Base-by-base conservation (phyloP, 2,329 filamentous ascomycete species). In the Colletotrichum acutatum region DNA sequence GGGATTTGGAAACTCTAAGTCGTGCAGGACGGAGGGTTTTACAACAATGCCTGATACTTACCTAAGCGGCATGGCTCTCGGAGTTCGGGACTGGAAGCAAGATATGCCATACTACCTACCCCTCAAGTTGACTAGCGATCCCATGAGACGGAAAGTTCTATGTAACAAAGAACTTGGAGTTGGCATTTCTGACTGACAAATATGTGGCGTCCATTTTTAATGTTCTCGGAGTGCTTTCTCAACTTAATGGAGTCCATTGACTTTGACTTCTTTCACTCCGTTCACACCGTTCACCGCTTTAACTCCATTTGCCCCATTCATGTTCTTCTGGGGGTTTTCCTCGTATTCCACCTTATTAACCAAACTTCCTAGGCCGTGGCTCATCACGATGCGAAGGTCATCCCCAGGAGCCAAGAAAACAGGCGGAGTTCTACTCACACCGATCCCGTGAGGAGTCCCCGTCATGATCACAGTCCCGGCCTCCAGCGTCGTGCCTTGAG, bases 391-490 rank as follows among this genome's bases (percentile, higher is more conserved):
- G 4, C 66, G 54, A 5, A 76, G 54, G 19, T 73, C 72, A 2
- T 75, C 74, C 1, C 76, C 76, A 1, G 71, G 61, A 26, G 68
- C 70, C 9, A 77, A 56, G 28, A 77, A 77, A 24, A 67, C 64
- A 0, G 76, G 76, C 16, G 76, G 76, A 26, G 30, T 63, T 32
- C 74, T 65, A 66, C 76, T 75, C 32, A 77, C 75, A 3, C 53
- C 76, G 16, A 77, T 76, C 1, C 76, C 76, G 42, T 76, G 74
- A 7, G 78, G 78, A 1, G 78, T 79, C 0, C 78, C 78, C 0
- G 78, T 80, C 68, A 79, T 61, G 12, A 80, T 79, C 4, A 79
- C 76, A 1, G 78, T 79, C 2, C 78, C 79, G 0, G 74, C 69
- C 24, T 76, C 74, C 42, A 79, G 64, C 1, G 78, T 79, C 0